Evolutionary conservation across 1,284 basidiomycete species (phyloP).

Genomic region (Apiotrichum domesticum): DNA sequence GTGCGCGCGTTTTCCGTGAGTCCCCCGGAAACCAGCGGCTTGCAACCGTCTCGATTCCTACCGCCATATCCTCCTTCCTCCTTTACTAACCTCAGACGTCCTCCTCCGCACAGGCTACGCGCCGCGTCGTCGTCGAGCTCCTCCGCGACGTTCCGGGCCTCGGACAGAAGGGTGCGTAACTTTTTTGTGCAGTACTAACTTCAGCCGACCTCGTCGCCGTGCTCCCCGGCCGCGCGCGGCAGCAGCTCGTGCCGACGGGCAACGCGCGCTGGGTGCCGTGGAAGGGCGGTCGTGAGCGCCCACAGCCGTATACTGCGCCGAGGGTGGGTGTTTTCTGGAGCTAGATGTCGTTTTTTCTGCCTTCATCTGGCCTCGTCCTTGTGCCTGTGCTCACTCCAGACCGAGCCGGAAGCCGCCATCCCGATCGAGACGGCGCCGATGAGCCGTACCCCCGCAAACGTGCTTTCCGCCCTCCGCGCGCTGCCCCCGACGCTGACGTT

Average conservation of each 20-base stretch:
- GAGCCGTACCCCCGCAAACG: constrained; percentile 9
- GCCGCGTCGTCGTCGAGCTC: constrained; percentile 32
- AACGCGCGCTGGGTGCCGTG: constrained; percentile 29
- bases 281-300: constrained; percentile 10
- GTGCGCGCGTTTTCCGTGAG: no score
- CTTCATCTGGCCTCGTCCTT: no score
- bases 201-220: constrained; percentile 35
- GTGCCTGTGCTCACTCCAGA: no score
- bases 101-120: neutral
- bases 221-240: constrained; percentile 30
- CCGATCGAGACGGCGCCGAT: neutral
- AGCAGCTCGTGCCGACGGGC: constrained; percentile 30
- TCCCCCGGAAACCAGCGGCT: no score
- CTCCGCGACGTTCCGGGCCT: constrained; percentile 30
- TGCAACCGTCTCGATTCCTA: no score
- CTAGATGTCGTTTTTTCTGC: no score
- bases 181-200: constrained; percentile 55
- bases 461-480: constrained; percentile 22
- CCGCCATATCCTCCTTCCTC: no score
- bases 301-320: neutral
- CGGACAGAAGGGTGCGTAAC: constrained; percentile 18
- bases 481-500: constrained; percentile 27
- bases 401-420: neutral
- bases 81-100: no score
- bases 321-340: neutral